Conservation (phyloP, 106 monocot genomes). For the Dioscorea dumetorum region DNA sequence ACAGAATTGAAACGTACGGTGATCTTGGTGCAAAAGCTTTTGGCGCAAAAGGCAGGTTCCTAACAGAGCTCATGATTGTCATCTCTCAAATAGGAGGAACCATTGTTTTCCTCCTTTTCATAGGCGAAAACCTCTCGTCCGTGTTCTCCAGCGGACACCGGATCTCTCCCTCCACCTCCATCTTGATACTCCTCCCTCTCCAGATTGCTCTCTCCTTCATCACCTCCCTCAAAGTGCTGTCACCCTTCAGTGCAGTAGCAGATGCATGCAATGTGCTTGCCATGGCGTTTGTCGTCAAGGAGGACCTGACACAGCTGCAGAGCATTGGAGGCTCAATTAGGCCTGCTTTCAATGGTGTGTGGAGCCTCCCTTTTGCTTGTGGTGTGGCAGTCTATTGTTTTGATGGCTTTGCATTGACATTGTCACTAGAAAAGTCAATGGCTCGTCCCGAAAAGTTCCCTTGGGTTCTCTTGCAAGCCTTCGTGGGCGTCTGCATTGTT, state of each 20-base stretch:
- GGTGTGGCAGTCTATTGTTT: neutral
- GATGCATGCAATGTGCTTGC: neutral
- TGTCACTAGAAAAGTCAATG: slow-evolving; percentile 16
- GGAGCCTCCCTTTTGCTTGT: neutral
- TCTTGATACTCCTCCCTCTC: neutral
- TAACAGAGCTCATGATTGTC: neutral
- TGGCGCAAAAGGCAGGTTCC: neutral
- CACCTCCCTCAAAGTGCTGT: neutral
- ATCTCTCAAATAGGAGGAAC: neutral
- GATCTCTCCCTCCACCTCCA: neutral
- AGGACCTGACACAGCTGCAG: neutral
- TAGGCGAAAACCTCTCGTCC: neutral
- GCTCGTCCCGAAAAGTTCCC: slow-evolving; percentile 12
- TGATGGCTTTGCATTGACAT: neutral
- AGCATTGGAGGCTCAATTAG: neutral
- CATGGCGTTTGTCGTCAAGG: neutral
- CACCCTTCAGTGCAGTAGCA: neutral
- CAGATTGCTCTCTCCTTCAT: slow-evolving; percentile 1
- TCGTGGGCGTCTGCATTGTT: slow-evolving; percentile 9
- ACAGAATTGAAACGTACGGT: neutral
- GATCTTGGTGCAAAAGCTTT: neutral
- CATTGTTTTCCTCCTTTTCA: neutral
- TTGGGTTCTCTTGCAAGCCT: slow-evolving; percentile 27
- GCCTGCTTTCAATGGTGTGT: neutral
- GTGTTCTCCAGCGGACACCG: neutral